phyloP scores from a whole-genome alignment of 1,139 yeast species.

The Yarrowia galli region DNA sequence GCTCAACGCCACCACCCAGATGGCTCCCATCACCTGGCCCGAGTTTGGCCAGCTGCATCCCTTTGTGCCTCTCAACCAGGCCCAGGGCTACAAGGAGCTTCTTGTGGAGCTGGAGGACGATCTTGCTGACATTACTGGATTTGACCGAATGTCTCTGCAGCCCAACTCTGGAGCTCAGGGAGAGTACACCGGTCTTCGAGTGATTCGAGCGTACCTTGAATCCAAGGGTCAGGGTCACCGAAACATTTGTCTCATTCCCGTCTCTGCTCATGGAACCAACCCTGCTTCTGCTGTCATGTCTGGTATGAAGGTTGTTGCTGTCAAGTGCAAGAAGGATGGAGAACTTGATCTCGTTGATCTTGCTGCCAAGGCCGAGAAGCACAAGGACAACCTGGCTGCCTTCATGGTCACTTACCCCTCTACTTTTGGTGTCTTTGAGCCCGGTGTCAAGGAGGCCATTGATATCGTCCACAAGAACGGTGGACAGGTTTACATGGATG shows the following conservation, averaged over 20 bases:
- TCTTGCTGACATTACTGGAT: slow-evolving; percentile 93
- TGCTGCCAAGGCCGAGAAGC: slow-evolving; percentile 72
- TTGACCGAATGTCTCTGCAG: slow-evolving; percentile 88
- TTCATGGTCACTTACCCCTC: slow-evolving; percentile 98
- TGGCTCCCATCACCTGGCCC: slow-evolving; percentile 94
- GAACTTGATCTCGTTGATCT: slow-evolving; percentile 83
- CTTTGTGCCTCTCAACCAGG: slow-evolving; percentile 88
- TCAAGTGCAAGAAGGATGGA: slow-evolving; percentile 85
- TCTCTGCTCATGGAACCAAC: slow-evolving; percentile 97
- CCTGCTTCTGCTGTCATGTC: slow-evolving; percentile 99
- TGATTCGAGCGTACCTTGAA: slow-evolving; percentile 79
- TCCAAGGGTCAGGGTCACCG: slow-evolving; percentile 75
- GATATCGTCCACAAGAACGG: slow-evolving; percentile 83
- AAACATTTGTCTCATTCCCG: slow-evolving; percentile 91
- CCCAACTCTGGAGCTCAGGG: slow-evolving; percentile 99
- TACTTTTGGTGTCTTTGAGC: slow-evolving; percentile 95
- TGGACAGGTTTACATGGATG: slow-evolving; percentile 96
- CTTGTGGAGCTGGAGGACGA: slow-evolving; percentile 81
- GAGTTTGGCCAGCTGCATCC: slow-evolving; percentile 91
- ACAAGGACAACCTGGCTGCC: slow-evolving; percentile 77
- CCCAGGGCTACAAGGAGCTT: slow-evolving; percentile 79
- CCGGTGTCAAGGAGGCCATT: slow-evolving; percentile 84
- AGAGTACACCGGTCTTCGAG: slow-evolving; percentile 92
- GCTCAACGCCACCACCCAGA: slow-evolving; percentile 91
- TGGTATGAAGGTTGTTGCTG: slow-evolving; percentile 90